phyloP scores from a whole-genome alignment of 2,329 filamentous ascomycete genomes.

The Colletotrichum euphorbiae region DNA sequence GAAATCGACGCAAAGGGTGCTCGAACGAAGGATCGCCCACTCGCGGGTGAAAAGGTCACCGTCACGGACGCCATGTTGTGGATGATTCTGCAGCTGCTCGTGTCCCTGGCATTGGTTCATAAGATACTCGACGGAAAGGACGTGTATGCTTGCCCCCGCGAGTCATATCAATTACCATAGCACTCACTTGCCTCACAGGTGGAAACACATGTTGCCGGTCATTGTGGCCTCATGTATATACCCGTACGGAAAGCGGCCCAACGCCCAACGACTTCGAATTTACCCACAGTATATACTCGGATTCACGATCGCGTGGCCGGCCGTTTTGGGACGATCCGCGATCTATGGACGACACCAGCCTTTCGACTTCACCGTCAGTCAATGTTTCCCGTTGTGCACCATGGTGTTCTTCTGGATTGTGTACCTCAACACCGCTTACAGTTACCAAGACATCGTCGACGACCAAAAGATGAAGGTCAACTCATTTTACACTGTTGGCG shows the following conservation, averaged over 20 bases:
- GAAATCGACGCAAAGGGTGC: slow-evolving; percentile 45
- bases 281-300: slow-evolving; percentile 44
- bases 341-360: slow-evolving; percentile 40
- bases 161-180: no score
- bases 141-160: slow-evolving; percentile 18
- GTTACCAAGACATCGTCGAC: slow-evolving; percentile 44
- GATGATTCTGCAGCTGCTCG: slow-evolving; percentile 34
- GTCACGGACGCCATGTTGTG: slow-evolving; percentile 42
- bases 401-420: slow-evolving; percentile 46
- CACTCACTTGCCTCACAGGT: slow-evolving; percentile 30
- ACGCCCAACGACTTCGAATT: slow-evolving; percentile 39
- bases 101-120: slow-evolving; percentile 30
- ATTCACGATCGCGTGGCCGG: slow-evolving; percentile 43
- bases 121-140: slow-evolving; percentile 34
- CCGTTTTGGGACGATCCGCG: slow-evolving; percentile 42
- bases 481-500: slow-evolving; percentile 40
- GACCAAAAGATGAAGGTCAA: slow-evolving; percentile 43
- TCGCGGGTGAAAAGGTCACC: slow-evolving; percentile 43
- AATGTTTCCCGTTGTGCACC: slow-evolving; percentile 43
- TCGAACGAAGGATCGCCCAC: slow-evolving; percentile 46
- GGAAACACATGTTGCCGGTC: slow-evolving; percentile 41
- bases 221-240: slow-evolving; percentile 41
- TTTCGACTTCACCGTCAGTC: slow-evolving; percentile 37
- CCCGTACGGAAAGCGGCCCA: slow-evolving; percentile 43
- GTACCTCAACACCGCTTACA: slow-evolving; percentile 44